Percentiles rank a stretch among this genome's conserved stretches.
Evolutionary conservation across 1,284 basidiomycete genomes (phyloP).

Genomic region (Leccinum brunneo-olivaceum): DNA sequence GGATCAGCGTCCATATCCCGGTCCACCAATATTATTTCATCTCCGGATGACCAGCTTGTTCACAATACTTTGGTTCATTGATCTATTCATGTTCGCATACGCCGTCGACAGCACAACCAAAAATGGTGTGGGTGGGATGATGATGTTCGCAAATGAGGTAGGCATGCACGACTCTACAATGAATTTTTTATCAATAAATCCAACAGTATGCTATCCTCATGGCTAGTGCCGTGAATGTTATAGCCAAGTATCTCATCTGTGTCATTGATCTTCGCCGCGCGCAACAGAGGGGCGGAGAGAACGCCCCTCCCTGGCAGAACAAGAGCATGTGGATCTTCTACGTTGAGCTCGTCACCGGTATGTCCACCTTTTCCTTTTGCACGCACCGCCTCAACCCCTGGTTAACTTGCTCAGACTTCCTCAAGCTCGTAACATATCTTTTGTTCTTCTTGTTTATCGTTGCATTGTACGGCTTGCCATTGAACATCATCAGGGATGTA

Average conservation of each 20-base stretch:
- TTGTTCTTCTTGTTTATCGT: conserved; percentile 91
- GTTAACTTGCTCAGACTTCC: conserved; percentile 59
- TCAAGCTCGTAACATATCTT: conserved; percentile 89
- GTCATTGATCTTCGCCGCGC: conserved; percentile 78
- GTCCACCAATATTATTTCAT: conserved; percentile 79
- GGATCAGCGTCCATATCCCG: conserved; percentile 90
- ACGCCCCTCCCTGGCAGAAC: conserved; percentile 91
- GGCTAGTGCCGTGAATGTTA: conserved; percentile 73
- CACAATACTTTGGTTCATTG: conserved; percentile 60
- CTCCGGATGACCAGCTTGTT: conserved; percentile 74
- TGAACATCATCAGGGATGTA: conserved; percentile 95
- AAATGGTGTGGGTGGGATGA: conserved; percentile 82
- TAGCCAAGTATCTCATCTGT: conserved; percentile 83
- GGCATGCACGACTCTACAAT: conserved; percentile 17
- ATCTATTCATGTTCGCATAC: conserved; percentile 68
- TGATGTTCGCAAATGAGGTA: conserved; percentile 93
- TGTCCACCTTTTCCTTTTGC: conserved; percentile 19
- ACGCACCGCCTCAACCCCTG: conserved; percentile 1
- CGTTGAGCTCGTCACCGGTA: conserved; percentile 87
- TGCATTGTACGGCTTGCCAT: conserved; percentile 89
- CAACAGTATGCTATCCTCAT: conserved; percentile 83
- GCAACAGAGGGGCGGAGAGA: conserved; percentile 69
- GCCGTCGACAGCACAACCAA: conserved; percentile 74
- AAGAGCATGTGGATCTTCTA: conserved; percentile 98
- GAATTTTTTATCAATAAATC: conserved; percentile 10